Conservation (phyloP, 192 early-diverging fungal species). For the Pecoramyces ruminantium region DNA sequence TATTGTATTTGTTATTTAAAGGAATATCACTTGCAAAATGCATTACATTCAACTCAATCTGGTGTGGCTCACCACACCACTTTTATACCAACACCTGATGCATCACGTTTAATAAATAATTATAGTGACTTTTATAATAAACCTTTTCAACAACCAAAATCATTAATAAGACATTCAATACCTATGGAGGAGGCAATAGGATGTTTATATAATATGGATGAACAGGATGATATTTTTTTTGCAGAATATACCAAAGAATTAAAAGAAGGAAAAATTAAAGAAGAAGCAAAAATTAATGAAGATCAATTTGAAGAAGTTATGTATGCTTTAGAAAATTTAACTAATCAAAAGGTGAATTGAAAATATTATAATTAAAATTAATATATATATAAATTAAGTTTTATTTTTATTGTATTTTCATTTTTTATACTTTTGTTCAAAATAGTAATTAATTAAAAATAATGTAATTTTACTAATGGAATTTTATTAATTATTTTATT, state of each 20-base stretch:
- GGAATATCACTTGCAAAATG: conserved; percentile 91
- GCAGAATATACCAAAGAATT: conserved; percentile 33
- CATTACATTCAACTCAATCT: conserved; percentile 57
- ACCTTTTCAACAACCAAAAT: conserved; percentile 51
- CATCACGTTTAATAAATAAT: conserved; percentile 44
- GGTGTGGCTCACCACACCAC: conserved; percentile 24
- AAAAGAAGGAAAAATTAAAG: conserved; percentile 7
- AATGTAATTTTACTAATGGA: too few relatives aligned
- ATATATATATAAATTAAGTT: too few relatives aligned
- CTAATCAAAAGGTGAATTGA: conserved; percentile 43
- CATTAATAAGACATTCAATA: conserved; percentile 70
- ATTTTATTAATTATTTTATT: too few relatives aligned
- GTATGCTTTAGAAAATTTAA: conserved; percentile 53
- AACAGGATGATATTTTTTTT: conserved; percentile 40
- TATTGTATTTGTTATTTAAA: conserved; percentile 14
- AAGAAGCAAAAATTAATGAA: conserved; percentile 23
- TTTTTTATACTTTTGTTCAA: too few relatives aligned
- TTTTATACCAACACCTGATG: conserved; percentile 88
- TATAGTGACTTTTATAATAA: conserved; percentile 49
- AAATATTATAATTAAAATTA: too few relatives aligned
- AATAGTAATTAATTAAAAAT: too few relatives aligned
- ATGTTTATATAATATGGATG: conserved; percentile 77
- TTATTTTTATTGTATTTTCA: too few relatives aligned
- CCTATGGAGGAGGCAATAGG: conserved; percentile 76
- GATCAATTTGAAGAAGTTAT: conserved; percentile 67